Evolutionary conservation across 176 grass and related monocot genomes (phyloP).

Genomic region (Alopecurus myosuroides): DNA sequence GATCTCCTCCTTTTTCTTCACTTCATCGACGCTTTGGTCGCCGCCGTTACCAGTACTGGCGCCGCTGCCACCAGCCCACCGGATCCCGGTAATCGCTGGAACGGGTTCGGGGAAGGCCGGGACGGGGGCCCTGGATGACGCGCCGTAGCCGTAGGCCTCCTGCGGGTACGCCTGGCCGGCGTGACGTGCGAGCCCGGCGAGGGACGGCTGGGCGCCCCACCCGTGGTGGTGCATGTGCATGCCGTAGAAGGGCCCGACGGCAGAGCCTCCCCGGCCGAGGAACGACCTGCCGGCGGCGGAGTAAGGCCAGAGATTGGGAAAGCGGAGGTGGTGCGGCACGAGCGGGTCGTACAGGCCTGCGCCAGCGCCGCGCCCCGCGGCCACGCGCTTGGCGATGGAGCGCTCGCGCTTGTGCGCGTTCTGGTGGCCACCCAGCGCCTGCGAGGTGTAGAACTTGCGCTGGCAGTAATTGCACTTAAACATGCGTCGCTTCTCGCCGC

Average conservation of each 20-base stretch:
- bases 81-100: not conserved
- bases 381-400: conserved; percentile 54
- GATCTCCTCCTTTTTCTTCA: not conserved
- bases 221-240: conserved; percentile 1
- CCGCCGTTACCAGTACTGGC: not conserved
- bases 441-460: conserved; percentile 87
- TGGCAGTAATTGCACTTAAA: conserved; percentile 95
- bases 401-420: conserved; percentile 96
- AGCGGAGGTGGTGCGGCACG: conserved; percentile 29
- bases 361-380: not conserved
- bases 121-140: not conserved
- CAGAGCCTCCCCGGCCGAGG: not conserved
- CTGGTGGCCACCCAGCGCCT: conserved; percentile 95
- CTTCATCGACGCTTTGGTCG: not conserved
- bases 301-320: conserved; percentile 23
- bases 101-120: not conserved
- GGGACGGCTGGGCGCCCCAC: conserved; percentile 13
- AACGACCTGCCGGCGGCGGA: not conserved
- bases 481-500: conserved; percentile 22
- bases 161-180: not conserved
- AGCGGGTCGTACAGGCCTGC: conserved; percentile 17
- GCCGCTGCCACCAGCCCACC: not conserved
- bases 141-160: conserved; percentile 14
- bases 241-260: conserved; percentile 11
- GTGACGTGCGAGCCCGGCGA: not conserved